Evolutionary conservation across 2,329 filamentous ascomycete genomes (phyloP).

Genomic region (Trichoderma cornu-damae): DNA sequence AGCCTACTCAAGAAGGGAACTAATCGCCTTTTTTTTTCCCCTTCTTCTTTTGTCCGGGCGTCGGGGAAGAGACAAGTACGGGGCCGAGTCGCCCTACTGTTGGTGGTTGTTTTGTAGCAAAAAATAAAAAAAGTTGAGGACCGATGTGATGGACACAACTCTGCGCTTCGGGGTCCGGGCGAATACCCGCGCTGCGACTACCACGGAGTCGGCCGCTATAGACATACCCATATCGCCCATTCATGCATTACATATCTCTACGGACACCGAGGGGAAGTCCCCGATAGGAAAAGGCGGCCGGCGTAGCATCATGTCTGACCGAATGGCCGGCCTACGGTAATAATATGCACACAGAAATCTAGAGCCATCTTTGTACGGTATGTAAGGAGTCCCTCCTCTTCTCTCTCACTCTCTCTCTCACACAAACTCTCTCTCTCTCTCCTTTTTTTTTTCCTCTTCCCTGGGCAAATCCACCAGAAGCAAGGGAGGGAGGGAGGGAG

Average conservation of each 20-base stretch:
- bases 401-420: background rate
- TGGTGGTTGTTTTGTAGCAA: background rate
- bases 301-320: background rate
- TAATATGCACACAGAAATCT: background rate
- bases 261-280: background rate
- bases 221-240: too few species aligned
- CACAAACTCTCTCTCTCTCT: too few species aligned
- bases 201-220: background rate
- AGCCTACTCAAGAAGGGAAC: conserved; percentile 1
- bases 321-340: background rate
- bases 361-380: background rate
- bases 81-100: background rate
- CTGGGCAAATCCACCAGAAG: too few species aligned
- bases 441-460: too few species aligned
- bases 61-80: background rate
- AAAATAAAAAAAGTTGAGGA: too few species aligned
- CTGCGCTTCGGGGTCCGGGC: background rate
- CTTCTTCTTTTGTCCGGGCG: background rate
- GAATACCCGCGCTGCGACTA: background rate
- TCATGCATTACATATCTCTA: background rate
- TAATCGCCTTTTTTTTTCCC: too few species aligned
- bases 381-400: background rate
- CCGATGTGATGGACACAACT: background rate
- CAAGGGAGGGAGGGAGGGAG: background rate
- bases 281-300: background rate